Evolutionary conservation across 257 asterid genomes (phyloP).

Genomic region (Osmanthus fragrans): DNA sequence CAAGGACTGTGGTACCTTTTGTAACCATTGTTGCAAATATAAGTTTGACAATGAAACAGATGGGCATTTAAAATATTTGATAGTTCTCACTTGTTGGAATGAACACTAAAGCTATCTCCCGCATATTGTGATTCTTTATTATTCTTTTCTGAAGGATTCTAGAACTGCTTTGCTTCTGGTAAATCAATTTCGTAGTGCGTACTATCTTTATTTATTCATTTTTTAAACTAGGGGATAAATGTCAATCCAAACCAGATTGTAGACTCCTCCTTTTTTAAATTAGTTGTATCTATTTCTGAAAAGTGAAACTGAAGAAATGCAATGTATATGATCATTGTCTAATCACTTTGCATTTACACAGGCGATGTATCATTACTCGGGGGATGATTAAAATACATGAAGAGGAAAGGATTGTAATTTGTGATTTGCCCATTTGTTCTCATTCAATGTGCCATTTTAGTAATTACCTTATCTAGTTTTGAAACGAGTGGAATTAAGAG

Average conservation of each 20-base stretch:
- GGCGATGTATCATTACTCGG: constrained; percentile 91
- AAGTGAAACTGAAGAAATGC: neutral
- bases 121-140: neutral
- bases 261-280: neutral
- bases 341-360: constrained; percentile 30
- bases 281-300: neutral
- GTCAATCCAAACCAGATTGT: neutral
- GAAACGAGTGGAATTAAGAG: neutral
- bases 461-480: constrained; percentile 2
- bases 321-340: neutral
- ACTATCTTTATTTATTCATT: neutral
- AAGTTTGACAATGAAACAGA: constrained; percentile 11
- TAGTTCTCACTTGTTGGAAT: neutral
- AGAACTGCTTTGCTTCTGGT: neutral
- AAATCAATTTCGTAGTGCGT: neutral
- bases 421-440: constrained; percentile 16
- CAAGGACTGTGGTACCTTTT: neutral
- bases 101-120: neutral
- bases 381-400: constrained; percentile 94
- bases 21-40: neutral
- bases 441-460: neutral
- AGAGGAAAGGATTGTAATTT: constrained; percentile 52
- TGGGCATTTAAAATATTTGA: neutral
- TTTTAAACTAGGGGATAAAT: neutral
- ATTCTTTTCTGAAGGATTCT: neutral